phyloP scores from a whole-genome alignment of 257 asterid genomes.

The Paraleonurus japonicus region DNA sequence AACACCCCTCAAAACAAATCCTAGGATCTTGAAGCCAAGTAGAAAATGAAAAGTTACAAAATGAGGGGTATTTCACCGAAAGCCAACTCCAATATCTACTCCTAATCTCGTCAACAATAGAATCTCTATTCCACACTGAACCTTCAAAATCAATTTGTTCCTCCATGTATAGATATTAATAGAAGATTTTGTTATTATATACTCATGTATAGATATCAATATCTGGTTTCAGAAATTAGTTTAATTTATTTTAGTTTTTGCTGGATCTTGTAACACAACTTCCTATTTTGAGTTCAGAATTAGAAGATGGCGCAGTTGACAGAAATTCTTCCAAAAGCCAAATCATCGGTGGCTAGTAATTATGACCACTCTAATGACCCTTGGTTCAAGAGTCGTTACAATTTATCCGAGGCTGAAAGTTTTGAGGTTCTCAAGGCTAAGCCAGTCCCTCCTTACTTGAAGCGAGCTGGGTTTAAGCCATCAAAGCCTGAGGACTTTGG shows the following conservation, averaged over 20 bases:
- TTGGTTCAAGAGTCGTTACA: slow-evolving; percentile 58
- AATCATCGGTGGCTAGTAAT: slow-evolving; percentile 34
- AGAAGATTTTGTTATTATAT: no score
- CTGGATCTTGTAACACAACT: slow-evolving; percentile 6
- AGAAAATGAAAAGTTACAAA: no score
- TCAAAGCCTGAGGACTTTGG: slow-evolving; percentile 84
- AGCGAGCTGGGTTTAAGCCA: slow-evolving; percentile 83
- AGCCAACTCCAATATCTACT: no score
- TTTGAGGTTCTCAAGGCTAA: slow-evolving; percentile 49
- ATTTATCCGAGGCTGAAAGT: slow-evolving; percentile 54
- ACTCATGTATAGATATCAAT: no score
- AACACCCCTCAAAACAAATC: no score
- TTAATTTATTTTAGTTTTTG: neutral
- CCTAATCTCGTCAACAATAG: no score
- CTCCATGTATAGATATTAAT: no score
- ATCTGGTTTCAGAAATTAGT: slow-evolving; percentile 11
- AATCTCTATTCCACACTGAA: no score
- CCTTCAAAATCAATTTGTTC: no score
- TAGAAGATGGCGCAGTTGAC: slow-evolving; percentile 41
- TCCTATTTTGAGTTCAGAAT: slow-evolving; percentile 5
- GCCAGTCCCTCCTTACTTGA: slow-evolving; percentile 69
- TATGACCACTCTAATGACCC: slow-evolving; percentile 57
- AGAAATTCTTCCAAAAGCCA: slow-evolving; percentile 53
- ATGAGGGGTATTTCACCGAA: no score
- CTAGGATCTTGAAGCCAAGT: no score